Percentiles rank a stretch among this genome's conserved stretches.
phyloP scores from a whole-genome alignment of 805 yeast species.

The Lachancea mirantina region DNA sequence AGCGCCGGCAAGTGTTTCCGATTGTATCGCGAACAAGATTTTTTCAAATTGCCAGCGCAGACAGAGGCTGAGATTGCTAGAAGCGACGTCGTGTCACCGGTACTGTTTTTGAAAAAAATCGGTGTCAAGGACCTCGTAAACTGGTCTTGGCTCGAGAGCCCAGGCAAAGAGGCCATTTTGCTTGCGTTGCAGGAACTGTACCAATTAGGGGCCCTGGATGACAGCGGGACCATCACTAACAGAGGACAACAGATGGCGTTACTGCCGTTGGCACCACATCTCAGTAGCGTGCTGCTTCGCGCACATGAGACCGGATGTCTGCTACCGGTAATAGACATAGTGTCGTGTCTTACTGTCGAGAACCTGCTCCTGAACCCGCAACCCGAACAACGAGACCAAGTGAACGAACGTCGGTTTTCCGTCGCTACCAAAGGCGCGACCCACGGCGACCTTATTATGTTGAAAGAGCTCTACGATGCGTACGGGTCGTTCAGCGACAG shows the following conservation, averaged over 20 bases:
- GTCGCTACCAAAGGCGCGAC: slow-evolving; percentile 62
- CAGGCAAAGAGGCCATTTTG: slow-evolving; percentile 68
- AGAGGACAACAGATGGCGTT: slow-evolving; percentile 84
- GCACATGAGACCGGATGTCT: slow-evolving; percentile 55
- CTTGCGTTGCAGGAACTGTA: slow-evolving; percentile 74
- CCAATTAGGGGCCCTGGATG: slow-evolving; percentile 71
- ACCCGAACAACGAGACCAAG: slow-evolving; percentile 74
- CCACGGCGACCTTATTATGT: slow-evolving; percentile 76
- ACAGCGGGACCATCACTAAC: slow-evolving; percentile 65
- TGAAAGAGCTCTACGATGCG: slow-evolving; percentile 68
- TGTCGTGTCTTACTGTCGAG: slow-evolving; percentile 88
- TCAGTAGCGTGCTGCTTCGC: slow-evolving; percentile 73
- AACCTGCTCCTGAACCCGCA: slow-evolving; percentile 75
- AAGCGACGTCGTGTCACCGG: slow-evolving; percentile 77
- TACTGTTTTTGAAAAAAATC: slow-evolving; percentile 72
- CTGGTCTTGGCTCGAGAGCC: slow-evolving; percentile 92
- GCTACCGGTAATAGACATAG: slow-evolving; percentile 73
- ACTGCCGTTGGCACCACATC: slow-evolving; percentile 86
- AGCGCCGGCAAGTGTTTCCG: slow-evolving; percentile 83
- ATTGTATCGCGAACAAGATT: slow-evolving; percentile 70
- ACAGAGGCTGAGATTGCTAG: slow-evolving; percentile 92
- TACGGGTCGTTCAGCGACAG: slow-evolving; percentile 39
- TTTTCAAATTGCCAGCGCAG: slow-evolving; percentile 53
- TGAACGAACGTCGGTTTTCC: slow-evolving; percentile 65
- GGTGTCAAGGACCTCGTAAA: slow-evolving; percentile 76